Evolutionary conservation across 73 alveolate genomes (phyloP).

Genomic region (Blepharisma stoltei): DNA sequence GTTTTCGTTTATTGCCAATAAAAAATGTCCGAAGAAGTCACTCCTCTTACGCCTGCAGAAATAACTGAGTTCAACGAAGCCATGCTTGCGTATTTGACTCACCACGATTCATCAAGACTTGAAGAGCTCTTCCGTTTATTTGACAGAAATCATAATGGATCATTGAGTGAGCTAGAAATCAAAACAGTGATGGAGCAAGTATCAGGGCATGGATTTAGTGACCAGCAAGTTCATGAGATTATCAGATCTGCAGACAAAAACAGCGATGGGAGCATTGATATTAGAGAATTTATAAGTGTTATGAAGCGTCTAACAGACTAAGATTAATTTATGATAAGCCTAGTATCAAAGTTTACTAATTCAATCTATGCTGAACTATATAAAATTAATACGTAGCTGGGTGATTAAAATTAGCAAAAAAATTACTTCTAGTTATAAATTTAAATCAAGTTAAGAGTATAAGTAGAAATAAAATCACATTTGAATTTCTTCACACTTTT

Average conservation of each 20-base stretch:
- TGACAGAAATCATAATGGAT: conserved; percentile 17
- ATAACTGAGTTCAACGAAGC: conserved; percentile 9
- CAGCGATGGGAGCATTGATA: conserved; percentile 13
- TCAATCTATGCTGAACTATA: too few relatives aligned
- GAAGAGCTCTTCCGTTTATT: conserved; percentile 15
- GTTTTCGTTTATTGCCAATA: too few relatives aligned
- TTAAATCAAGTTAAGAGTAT: too few relatives aligned
- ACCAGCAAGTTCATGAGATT: background rate
- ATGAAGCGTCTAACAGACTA: conserved; percentile 27
- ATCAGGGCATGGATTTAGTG: conserved; percentile 20
- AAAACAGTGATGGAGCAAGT: conserved; percentile 26
- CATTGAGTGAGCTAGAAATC: conserved; percentile 9
- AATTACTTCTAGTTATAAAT: too few relatives aligned
- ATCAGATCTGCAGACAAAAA: background rate
- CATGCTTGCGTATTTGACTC: background rate
- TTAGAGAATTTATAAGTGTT: conserved; percentile 14
- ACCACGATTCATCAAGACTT: conserved; percentile 5
- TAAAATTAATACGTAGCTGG: too few relatives aligned
- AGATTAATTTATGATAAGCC: too few relatives aligned
- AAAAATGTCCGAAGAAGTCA: background rate
- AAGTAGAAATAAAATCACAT: too few relatives aligned
- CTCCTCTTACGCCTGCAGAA: conserved; percentile 12
- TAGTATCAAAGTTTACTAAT: too few relatives aligned
- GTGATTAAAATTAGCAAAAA: too few relatives aligned
- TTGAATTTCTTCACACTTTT: too few relatives aligned